Evolutionary conservation across 345 rosid species (phyloP), one percentile per base, ranked within the genome.

Genomic region (Erodium maritimum): DNA sequence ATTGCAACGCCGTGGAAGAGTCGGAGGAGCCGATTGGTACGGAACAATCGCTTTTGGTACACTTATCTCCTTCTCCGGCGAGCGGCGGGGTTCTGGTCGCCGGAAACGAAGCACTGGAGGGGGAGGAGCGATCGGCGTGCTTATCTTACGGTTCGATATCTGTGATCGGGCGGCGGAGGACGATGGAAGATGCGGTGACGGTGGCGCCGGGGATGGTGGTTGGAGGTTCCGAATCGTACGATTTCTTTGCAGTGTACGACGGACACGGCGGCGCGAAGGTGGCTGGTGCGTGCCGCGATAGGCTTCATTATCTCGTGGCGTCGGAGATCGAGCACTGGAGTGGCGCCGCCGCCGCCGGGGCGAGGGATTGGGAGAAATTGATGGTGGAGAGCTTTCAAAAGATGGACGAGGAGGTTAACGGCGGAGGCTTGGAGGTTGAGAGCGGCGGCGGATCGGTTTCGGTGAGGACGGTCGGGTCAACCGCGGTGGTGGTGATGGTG

Each of bases 401-500:
- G 42, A 76, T 76, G 77, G 75, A 76, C n/a, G 74, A 59, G 56
- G 77, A 74, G 53, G 78, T 74, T 51, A 67, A 67, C 2, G 65
- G 55, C 21, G 72, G 54, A 19, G 57, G 34, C 46, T 1, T 57
- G 10, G 50, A 10, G 34, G 67, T 57, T 54, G 71, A 70, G 53
- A 70, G 54, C 55, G 37, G 37, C 37, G 37, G 37, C 37, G 37
- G 37, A 29, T 29, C 37, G 37, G 37, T 29, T 29, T 29, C 37
- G 9, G 37, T 29, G 37, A 29, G 9, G 4, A 52, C 55, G 67
- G 69, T 70, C 33, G 78, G 75, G 1, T 70, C 78, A 16, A 74
- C 78, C 69, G 78, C 78, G 50, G 75, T 74, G 50, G 78, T 74
- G 33, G 78, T 74, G 52, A 69, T 74, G 54, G 75, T 74, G 8